Evolutionary conservation across 352 stramenopile genomes (phyloP).

Genomic region (Phytopythium oedochilum): DNA sequence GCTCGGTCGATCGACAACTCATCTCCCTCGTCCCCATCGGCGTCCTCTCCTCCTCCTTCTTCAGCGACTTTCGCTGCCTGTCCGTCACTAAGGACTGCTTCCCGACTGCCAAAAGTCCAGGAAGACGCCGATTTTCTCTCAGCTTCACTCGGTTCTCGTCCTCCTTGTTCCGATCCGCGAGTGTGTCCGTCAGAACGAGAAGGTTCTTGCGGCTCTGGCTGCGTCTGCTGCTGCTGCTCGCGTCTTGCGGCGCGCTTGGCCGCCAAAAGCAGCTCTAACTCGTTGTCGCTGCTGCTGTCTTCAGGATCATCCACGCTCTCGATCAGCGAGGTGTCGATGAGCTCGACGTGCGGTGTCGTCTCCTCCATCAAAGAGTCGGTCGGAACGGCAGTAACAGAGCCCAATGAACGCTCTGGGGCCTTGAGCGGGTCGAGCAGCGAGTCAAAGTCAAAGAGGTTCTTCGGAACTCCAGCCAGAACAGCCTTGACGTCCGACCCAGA

Average conservation of each 20-base stretch:
- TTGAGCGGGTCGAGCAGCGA: slow-evolving; percentile 22
- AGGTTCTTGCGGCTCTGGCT: not conserved
- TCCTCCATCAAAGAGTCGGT: not conserved
- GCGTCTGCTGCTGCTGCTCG: not conserved
- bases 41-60: not conserved
- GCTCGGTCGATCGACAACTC: not conserved
- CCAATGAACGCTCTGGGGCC: no score
- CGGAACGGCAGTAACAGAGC: not conserved
- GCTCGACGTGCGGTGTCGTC: no score
- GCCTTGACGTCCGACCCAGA: not conserved
- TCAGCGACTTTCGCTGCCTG: not conserved
- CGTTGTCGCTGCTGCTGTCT: slow-evolving; percentile 7
- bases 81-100: not conserved
- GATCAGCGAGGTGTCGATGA: not conserved
- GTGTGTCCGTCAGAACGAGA: no score
- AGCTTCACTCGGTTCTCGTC: not conserved
- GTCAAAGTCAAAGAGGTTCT: slow-evolving; percentile 49
- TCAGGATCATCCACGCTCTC: slow-evolving; percentile 6
- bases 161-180: not conserved
- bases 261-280: slow-evolving; percentile 22
- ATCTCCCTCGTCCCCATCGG: not conserved
- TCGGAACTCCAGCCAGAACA: not conserved
- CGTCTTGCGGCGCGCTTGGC: slow-evolving; percentile 22
- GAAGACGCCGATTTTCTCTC: not conserved
- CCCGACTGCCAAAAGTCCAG: not conserved